Conservation (phyloP, 768 basidiomycete genomes). For the Rhizopogon salebrosus region DNA sequence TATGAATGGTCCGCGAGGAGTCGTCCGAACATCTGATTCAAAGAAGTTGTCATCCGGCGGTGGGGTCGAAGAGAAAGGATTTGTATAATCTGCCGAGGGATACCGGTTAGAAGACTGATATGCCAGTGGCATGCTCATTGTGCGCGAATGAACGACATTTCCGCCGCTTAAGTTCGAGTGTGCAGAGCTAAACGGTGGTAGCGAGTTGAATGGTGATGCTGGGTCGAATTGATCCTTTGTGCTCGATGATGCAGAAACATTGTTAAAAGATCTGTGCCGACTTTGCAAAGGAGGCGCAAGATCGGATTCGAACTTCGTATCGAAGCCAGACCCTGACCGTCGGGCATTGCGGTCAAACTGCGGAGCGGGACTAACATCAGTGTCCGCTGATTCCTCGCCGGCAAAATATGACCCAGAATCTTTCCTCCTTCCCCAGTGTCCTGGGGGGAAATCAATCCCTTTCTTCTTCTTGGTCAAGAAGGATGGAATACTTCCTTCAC, state of each 20-base stretch:
- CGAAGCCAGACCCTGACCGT: constrained; percentile 25
- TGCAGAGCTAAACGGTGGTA: constrained; percentile 29
- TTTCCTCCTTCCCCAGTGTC: constrained; percentile 51
- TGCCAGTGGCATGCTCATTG: constrained; percentile 24
- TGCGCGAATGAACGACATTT: constrained; percentile 27
- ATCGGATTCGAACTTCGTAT: constrained; percentile 43
- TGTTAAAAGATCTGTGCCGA: constrained; percentile 15
- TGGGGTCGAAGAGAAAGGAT: constrained; percentile 25
- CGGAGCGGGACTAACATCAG: constrained; percentile 6
- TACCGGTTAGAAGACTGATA: constrained; percentile 9
- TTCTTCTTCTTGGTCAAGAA: constrained; percentile 42
- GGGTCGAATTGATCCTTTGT: constrained; percentile 26
- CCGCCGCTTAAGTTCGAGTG: constrained; percentile 29
- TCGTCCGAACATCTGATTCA: constrained; percentile 1
- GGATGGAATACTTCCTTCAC: constrained; percentile 22
- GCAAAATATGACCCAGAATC: constrained; percentile 53
- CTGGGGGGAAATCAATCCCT: constrained; percentile 52
- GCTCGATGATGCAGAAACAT: constrained; percentile 10
- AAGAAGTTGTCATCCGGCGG: constrained; percentile 17
- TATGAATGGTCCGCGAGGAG: constrained; percentile 27
- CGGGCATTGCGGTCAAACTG: constrained; percentile 18
- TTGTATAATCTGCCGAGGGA: constrained; percentile 9
- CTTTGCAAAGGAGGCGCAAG: constrained; percentile 27
- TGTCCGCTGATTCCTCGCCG: constrained; percentile 15
- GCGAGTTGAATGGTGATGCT: constrained; percentile 29